Percentiles rank a stretch among this genome's conserved stretches.
Evolutionary conservation across 225 moss, liverwort and hornwort genomes (phyloP).

Genomic region (Sphagnum contortum): DNA sequence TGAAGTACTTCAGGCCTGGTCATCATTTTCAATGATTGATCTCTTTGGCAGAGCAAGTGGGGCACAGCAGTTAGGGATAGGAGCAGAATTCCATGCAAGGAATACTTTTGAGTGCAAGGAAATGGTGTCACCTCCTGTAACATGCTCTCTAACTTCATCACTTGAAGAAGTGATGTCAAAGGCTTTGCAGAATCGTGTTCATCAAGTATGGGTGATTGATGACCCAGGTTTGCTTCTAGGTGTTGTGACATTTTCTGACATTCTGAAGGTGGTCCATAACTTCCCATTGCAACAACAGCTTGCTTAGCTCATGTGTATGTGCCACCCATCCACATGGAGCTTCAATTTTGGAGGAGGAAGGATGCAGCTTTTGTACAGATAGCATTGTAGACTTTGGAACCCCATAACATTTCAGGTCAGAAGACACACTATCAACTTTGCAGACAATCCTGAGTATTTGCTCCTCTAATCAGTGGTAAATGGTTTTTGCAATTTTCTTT

Average conservation of each 20-base stretch:
- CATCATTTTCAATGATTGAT: conserved; percentile 48
- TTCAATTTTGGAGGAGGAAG: no score
- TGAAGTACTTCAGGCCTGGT: conserved; percentile 59
- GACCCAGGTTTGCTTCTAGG: conserved; percentile 43
- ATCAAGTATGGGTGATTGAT: conserved; percentile 77
- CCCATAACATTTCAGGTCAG: no score
- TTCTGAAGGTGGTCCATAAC: conserved; percentile 39
- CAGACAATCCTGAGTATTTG: no score
- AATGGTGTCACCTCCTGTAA: conserved; percentile 44
- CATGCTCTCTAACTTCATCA: conserved; percentile 49
- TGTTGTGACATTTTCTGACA: conserved; percentile 68
- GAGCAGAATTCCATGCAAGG: conserved; percentile 38
- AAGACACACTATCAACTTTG: no score
- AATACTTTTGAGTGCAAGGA: conserved; percentile 15
- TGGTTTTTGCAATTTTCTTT: no score
- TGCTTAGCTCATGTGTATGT: no score
- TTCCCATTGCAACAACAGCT: not conserved
- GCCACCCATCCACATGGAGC: no score
- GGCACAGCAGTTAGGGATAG: conserved; percentile 57
- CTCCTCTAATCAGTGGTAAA: no score
- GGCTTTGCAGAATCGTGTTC: conserved; percentile 52
- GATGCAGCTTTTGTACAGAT: no score
- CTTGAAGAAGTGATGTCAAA: conserved; percentile 57
- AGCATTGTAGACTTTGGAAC: no score
- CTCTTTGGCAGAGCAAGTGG: conserved; percentile 54